These are phyloP conservation scores for Volutella citrinella DNA, from an alignment of 2,329 filamentous ascomycete species.

Conservation along the genomic window DNA sequence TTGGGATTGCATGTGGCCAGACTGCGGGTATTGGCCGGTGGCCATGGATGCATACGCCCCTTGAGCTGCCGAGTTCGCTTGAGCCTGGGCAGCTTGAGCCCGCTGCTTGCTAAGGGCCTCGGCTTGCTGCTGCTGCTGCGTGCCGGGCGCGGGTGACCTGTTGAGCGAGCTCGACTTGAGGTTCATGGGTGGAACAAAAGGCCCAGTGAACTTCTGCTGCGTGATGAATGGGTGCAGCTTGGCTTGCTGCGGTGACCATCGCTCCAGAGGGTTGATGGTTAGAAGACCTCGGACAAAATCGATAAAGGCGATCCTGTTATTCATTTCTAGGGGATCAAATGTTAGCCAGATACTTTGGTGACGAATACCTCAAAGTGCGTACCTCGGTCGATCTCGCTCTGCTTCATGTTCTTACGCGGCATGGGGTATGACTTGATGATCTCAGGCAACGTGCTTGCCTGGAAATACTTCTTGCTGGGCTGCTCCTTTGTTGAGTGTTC, in stretches of 20 bases:
- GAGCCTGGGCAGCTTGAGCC: constrained; percentile 67
- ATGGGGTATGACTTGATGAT: constrained; percentile 98
- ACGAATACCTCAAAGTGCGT: constrained; percentile 15
- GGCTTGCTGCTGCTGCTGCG: constrained; percentile 92
- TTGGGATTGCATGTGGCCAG: constrained; percentile 52
- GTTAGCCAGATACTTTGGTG: background rate
- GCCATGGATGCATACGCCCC: constrained; percentile 58
- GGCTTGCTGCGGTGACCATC: constrained; percentile 97
- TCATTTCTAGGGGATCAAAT: constrained; percentile 72
- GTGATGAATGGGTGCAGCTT: constrained; percentile 98
- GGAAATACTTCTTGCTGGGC: constrained; percentile 99
- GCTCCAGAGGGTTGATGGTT: constrained; percentile 91
- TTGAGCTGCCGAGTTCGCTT: constrained; percentile 66
- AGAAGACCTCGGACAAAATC: constrained; percentile 93
- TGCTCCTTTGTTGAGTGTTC: constrained; percentile 97
- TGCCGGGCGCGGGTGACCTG: constrained; percentile 85
- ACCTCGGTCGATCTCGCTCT: constrained; percentile 94
- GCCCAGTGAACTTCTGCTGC: constrained; percentile 93
- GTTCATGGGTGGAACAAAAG: constrained; percentile 96
- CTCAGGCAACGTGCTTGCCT: constrained; percentile 87
- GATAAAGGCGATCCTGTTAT: constrained; percentile 94
- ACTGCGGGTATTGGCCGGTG: constrained; percentile 45
- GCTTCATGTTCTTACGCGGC: constrained; percentile 99
- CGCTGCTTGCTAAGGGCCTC: constrained; percentile 92
- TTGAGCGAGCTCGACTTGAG: constrained; percentile 82